Conservation (phyloP, 176 grass and related monocot genomes). For the Oryza rufipogon region DNA sequence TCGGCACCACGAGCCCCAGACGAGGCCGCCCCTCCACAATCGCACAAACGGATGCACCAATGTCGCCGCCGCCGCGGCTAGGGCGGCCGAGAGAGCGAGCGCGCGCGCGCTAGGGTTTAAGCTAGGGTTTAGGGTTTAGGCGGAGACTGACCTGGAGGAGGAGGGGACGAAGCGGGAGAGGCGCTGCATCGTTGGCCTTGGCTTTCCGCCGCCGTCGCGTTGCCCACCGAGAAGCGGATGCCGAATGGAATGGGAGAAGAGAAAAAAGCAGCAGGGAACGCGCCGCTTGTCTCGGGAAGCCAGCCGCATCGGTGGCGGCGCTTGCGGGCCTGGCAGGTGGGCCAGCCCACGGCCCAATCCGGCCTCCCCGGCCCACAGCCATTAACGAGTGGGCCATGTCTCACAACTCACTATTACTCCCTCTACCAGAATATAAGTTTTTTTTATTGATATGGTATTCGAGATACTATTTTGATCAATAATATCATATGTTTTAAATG, state of each 20-base stretch:
- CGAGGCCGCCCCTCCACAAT: neutral
- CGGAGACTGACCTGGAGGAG: constrained; percentile 44
- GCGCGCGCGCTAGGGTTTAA: neutral
- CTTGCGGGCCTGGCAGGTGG: neutral
- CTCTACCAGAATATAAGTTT: no score
- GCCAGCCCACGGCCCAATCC: neutral
- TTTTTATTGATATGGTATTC: no score
- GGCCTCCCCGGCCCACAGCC: neutral
- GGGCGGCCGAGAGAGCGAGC: neutral
- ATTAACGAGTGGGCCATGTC: neutral
- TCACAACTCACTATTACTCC: neutral
- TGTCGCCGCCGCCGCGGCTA: neutral
- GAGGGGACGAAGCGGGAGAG: constrained; percentile 57
- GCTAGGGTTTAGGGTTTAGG: constrained; percentile 26
- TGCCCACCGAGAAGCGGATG: neutral
- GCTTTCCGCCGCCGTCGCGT: neutral
- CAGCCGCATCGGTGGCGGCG: neutral
- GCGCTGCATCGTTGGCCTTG: constrained; percentile 42
- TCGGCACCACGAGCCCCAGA: neutral
- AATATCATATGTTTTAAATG: no score
- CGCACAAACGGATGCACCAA: neutral
- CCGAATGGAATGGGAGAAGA: neutral
- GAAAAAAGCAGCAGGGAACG: neutral
- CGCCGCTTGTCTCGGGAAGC: constrained; percentile 4
- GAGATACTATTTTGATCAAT: no score